phyloP scores from a whole-genome alignment of 2,329 filamentous ascomycete species.

The Lasiodiplodia hormozganensis region DNA sequence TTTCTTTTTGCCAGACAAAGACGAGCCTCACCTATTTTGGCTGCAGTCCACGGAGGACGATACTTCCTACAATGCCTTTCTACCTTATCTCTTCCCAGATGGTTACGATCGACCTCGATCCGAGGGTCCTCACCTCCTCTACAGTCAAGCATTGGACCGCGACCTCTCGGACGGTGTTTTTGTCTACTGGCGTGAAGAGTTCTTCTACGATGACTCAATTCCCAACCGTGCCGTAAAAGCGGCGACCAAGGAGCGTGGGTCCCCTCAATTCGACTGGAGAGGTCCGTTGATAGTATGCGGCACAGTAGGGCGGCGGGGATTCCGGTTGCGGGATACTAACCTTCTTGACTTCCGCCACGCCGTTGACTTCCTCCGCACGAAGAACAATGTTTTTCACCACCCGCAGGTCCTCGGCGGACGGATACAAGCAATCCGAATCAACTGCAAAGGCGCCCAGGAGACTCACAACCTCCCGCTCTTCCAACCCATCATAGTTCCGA shows the following conservation, averaged over 20 bases:
- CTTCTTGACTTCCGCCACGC: not conserved
- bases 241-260: not conserved
- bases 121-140: not conserved
- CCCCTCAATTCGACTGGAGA: not conserved
- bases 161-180: conserved; percentile 21
- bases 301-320: not conserved
- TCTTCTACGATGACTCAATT: conserved; percentile 28
- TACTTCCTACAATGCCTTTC: too few species aligned
- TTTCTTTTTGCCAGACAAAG: conserved; percentile 17
- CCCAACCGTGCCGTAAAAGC: not conserved
- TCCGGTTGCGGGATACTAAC: not conserved
- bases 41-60: not conserved
- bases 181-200: conserved; percentile 27
- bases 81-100: not conserved
- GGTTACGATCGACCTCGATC: too few species aligned
- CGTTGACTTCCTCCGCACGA: not conserved
- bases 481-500: not conserved
- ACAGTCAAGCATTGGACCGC: not conserved
- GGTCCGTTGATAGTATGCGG: not conserved
- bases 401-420: not conserved
- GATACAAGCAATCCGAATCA: not conserved
- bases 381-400: not conserved
- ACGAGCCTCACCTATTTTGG: conserved; percentile 26
- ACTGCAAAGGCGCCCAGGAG: not conserved
- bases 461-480: not conserved